Evolutionary conservation across 495 filamentous ascomycete species (phyloP), one percentile per base, ranked within the genome.

Genomic region (Talaromyces liani): DNA sequence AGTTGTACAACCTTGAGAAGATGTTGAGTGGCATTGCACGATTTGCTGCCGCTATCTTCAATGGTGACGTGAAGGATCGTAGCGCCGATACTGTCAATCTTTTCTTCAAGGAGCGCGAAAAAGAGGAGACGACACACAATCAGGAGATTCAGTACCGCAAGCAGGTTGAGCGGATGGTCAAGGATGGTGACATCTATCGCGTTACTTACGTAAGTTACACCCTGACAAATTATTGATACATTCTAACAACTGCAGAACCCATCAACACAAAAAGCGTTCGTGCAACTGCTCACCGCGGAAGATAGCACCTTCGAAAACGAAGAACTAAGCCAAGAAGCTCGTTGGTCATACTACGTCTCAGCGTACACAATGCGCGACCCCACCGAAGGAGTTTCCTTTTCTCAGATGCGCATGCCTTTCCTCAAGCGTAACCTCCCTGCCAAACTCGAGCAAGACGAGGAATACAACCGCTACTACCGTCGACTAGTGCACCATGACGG

Each of bases 301-400:
- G 92, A 96, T 66, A 84, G 87, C 4, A 95, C 91, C 0, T 89
- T 93, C 68, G 85, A 91, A 60, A 79, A 77, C 60, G 80, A 82
- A 34, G 81, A 83, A 24, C 71, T 88, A 33, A 82, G 77, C 65
- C 73, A 78, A 31, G 82, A 86, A 61, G 81, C 82, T 54, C 81
- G 81, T 58, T 98, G 93, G 93, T 88, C 90, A 58, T 93, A 93
- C 80, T 99, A 99, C 70, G 89, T 96, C 49, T 91, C 91, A 47
- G 90, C 92, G 9, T 99, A 89, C 75, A 87, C 88, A 56, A 89
- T 90, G 70, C 81, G 91, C 51, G 92, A 95, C 63, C 90, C 88
- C 6, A 99, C 95, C 14, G 95, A 99, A 73, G 91, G 91, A 29
- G 81, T 97, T 6, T 77, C 81, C 6, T 80, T 86, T 47, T 80